Evolutionary conservation across 805 yeast genomes (phyloP).

Genomic region (Phaffomyces opuntiae): DNA sequence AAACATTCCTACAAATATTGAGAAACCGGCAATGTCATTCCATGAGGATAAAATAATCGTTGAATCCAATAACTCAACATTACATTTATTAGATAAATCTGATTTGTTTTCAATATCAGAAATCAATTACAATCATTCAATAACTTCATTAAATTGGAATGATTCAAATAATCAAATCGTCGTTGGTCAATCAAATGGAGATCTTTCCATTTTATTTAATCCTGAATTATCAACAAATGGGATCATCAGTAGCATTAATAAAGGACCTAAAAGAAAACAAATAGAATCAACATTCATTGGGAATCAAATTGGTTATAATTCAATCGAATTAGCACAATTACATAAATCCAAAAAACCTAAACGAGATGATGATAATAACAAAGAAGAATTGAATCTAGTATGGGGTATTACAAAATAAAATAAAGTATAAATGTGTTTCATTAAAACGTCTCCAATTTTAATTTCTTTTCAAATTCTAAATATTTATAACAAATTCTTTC

Average conservation of each 20-base stretch:
- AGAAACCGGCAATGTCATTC: not conserved
- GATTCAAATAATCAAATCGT: conserved; percentile 18
- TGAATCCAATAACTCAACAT: not conserved
- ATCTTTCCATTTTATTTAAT: conserved; percentile 13
- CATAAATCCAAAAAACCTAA: conserved; percentile 9
- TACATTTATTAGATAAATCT: conserved; percentile 17
- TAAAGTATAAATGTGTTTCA: not conserved
- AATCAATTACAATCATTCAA: conserved; percentile 1
- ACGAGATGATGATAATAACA: not conserved
- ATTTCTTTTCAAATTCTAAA: not conserved
- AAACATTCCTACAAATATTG: conserved; percentile 4
- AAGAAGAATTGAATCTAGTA: conserved; percentile 6
- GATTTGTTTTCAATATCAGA: conserved; percentile 13
- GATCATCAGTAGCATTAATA: conserved; percentile 11
- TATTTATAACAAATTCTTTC: conserved; percentile 4
- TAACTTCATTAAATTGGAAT: conserved; percentile 19
- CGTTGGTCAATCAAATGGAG: conserved; percentile 15
- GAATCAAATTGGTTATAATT: conserved; percentile 12
- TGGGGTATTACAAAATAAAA: conserved; percentile 10
- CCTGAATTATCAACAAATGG: conserved; percentile 18
- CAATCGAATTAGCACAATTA: conserved; percentile 13
- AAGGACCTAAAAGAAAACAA: conserved; percentile 15
- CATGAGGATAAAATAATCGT: too few relatives aligned
- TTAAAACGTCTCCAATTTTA: conserved; percentile 4
- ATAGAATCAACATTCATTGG: conserved; percentile 7